Percentiles rank a stretch among this genome's conserved stretches.
phyloP scores from a whole-genome alignment of 768 basidiomycete species.

The Lentinula raphanica region DNA sequence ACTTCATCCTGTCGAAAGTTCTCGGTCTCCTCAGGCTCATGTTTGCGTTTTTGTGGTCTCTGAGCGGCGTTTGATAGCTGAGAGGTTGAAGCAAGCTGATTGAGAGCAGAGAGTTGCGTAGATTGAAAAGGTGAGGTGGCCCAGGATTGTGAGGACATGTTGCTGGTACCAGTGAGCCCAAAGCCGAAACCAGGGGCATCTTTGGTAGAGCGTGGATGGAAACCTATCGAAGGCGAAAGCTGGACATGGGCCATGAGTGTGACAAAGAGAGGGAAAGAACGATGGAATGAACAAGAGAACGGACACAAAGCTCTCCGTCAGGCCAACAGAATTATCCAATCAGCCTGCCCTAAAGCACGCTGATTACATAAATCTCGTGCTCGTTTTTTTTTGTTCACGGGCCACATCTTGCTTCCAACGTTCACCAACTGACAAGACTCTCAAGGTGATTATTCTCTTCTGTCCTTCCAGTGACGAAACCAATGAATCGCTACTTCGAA shows the following conservation, averaged over 20 bases:
- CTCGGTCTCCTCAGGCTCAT: conserved; percentile 63
- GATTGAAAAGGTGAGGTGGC: conserved; percentile 29
- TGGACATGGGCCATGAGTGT: conserved; percentile 54
- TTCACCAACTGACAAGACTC: too few species aligned
- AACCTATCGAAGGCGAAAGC: conserved; percentile 63
- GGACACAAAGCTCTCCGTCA: neutral
- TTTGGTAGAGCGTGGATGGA: conserved; percentile 52
- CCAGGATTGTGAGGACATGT: conserved; percentile 37
- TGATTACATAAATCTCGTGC: conserved; percentile 8
- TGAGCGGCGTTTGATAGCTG: conserved; percentile 25
- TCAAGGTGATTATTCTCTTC: neutral
- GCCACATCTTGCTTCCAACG: conserved; percentile 11
- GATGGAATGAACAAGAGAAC: neutral
- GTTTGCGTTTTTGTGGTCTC: conserved; percentile 56
- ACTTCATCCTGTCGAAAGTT: conserved; percentile 49
- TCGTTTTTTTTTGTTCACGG: conserved; percentile 15
- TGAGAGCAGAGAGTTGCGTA: conserved; percentile 41
- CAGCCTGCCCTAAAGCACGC: conserved; percentile 33
- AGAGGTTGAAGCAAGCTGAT: conserved; percentile 49
- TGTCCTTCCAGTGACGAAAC: conserved; percentile 51
- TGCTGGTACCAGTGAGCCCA: conserved; percentile 44
- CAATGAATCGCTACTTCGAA: conserved; percentile 89
- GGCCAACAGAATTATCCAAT: neutral
- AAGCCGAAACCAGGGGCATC: conserved; percentile 75
- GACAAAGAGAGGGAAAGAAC: neutral